Base-by-base conservation (phyloP, 2,329 filamentous ascomycete genomes). In the Truncatella angustata region DNA sequence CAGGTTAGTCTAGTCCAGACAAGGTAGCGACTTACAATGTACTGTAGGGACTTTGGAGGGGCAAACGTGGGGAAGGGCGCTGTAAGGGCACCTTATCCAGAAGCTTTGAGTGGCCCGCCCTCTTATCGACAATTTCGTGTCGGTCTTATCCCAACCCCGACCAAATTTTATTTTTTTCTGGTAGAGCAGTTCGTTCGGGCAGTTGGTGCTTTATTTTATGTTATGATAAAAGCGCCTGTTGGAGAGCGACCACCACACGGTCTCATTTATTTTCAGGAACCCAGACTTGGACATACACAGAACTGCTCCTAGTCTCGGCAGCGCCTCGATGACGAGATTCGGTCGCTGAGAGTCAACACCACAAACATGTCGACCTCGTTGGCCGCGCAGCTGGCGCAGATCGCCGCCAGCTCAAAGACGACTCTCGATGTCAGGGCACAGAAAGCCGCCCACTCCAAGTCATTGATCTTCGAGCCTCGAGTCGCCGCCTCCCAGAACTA, bases 361-460 rank as follows among this genome's bases (percentile, higher is more conserved):
- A 20, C 36, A 39, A n/a, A 16, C 10, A 96, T 95, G 91, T 80
- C 87, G 63, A 90, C 91, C 55, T 87, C 90, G 67, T 87, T 99
- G 62, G 89, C 93, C 73, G 86, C 90, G 76, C 95, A 99, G 81
- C 79, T 99, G 76, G 90, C 92, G 77, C 86, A 90, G 68, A 92
- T 99, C 67, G 90, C 92, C 62, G 86, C 88, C 60, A 90, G 89
- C 66, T 96, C 91, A 63, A 96, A 92, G 62, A 87, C 92, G 67
- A 88, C 93, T 61, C 83, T 97, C 64, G 90, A 97, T 68, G 81
- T 96, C 62, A 96, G 95, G 73, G 90, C 92, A 64, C 91, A 97
- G 74, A 93, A 91, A 72, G 84, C 88, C 55, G 85, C 90, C 57
- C 94, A 99, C 73, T 90, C 90, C 58, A 93, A 97, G 71, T 99